Percentiles rank a stretch among this genome's conserved stretches.
Conservation (phyloP, 1,139 yeast species). For the Yamadazyma atlantica region DNA sequence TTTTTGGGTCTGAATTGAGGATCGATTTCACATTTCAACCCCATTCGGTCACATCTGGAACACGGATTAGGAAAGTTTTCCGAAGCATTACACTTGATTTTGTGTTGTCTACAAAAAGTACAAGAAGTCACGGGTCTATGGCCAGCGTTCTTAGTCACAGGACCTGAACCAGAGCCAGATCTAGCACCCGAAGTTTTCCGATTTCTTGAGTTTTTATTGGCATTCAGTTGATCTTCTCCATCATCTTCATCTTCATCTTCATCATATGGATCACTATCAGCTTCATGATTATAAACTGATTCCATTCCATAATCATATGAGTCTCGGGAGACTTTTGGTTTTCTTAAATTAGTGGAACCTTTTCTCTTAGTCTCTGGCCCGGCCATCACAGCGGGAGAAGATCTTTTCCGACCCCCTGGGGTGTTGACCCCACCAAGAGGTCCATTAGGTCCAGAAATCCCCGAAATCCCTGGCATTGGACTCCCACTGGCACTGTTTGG, state of each 20-base stretch:
- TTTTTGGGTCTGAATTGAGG: conserved; percentile 90
- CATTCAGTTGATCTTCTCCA: neutral
- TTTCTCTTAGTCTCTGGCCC: neutral
- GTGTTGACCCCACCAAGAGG: neutral
- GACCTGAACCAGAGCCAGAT: neutral
- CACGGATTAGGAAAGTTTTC: conserved; percentile 84
- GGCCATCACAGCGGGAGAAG: neutral
- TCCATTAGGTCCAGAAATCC: neutral
- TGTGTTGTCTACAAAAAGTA: conserved; percentile 92
- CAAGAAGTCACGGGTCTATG: conserved; percentile 91
- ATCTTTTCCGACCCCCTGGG: neutral
- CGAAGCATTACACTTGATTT: conserved; percentile 88
- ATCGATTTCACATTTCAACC: conserved; percentile 80
- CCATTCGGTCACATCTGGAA: conserved; percentile 77
- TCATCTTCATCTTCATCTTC: neutral
- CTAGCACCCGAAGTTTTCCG: neutral
- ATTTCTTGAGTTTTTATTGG: neutral
- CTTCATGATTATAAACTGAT: neutral
- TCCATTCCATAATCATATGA: neutral
- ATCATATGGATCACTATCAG: neutral
- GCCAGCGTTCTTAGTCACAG: conserved; percentile 24
- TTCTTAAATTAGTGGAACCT: conserved; percentile 9
- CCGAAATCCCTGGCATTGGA: neutral
- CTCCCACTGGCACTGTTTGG: neutral
- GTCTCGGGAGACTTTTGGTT: conserved; percentile 10